Evolutionary conservation across 768 basidiomycete species (phyloP), one percentile per base, ranked within the genome.

Genomic region (Auricularia sp.): DNA sequence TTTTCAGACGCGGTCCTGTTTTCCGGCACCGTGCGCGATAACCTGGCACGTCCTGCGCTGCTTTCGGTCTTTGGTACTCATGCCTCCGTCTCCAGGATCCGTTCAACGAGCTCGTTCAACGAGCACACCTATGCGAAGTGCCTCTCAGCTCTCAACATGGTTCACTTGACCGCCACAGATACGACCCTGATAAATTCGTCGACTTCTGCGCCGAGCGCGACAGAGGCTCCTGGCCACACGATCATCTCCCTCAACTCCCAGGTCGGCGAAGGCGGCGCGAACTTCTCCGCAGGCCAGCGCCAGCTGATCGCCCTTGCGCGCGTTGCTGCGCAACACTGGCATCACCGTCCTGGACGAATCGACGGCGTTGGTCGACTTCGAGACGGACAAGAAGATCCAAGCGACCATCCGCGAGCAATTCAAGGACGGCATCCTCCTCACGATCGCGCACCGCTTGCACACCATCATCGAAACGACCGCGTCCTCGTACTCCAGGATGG

Each of bases 221-320:
- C 56, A 7, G 21, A 75, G 71, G 73, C 18, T 69, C 75, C 8
- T 74, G 63, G 70, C 37, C 88, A 83, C 71, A 80, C 78, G 0
- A 77, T 77, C 0, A 77, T 95, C 37, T 80, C 84, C 0, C 80
- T 96, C 3, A 85, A 91, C 21, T 90, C 88, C 0, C 85, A 88
- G 66, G 88, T 96, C 10, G 90, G 90, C 0, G 81, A 90, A 0
- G 93, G 93, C 0, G 94, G 94, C 0, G 80, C 85, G 37, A 96
- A 97, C 77, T 95, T 96, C 74, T 94, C 91, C 1, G 90, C 94
- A 65, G 94, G 95, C 7, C 94, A 98, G 72, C 75, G 93, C 10
- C 94, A 98, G 70, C 77, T 93, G 16, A 89, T 94, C 63, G 89
- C 91, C 1, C 88, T 93, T 88, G 92, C 91, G 0, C 82, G 90